Percentiles rank a stretch among this genome's conserved stretches.
Evolutionary conservation across 345 rosid species (phyloP).

Genomic region (Rhodomyrtus tomentosa): DNA sequence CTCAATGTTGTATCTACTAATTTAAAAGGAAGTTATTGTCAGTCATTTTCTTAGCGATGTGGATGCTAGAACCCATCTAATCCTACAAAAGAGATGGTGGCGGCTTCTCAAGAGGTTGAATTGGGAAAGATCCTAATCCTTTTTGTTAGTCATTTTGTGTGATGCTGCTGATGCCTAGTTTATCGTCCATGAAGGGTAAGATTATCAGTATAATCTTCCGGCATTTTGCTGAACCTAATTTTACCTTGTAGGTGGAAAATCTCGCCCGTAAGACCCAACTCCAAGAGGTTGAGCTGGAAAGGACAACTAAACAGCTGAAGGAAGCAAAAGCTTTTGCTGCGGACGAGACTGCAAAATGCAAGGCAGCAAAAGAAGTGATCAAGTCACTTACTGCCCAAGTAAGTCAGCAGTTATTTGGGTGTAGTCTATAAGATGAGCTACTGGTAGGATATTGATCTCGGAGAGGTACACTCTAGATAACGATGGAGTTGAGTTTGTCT

Average conservation of each 20-base stretch:
- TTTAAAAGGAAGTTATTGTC: not conserved
- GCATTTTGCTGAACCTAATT: conserved; percentile 4
- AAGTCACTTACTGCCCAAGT: conserved; percentile 96
- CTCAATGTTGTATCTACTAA: not conserved
- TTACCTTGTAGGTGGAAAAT: conserved; percentile 60
- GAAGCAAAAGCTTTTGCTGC: conserved; percentile 80
- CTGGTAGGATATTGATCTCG: not conserved
- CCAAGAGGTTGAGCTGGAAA: conserved; percentile 89
- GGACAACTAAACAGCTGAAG: conserved; percentile 73
- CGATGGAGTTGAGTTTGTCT: not conserved
- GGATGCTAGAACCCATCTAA: not conserved
- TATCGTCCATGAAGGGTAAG: not conserved
- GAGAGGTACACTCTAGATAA: not conserved
- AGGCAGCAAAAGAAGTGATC: conserved; percentile 99
- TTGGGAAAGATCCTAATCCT: not conserved
- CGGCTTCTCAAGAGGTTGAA: not conserved
- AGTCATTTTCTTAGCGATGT: not conserved
- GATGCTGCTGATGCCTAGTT: not conserved
- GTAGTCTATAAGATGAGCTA: not conserved
- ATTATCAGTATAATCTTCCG: not conserved
- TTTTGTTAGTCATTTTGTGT: not conserved
- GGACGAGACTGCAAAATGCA: conserved; percentile 89
- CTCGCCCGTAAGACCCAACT: conserved; percentile 72
- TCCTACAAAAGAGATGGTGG: not conserved
- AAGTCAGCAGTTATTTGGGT: conserved; percentile 12